These are phyloP conservation scores for Oenanthe sinensis DNA, from an alignment of 129 eudicot species.

Conservation along the genomic window DNA sequence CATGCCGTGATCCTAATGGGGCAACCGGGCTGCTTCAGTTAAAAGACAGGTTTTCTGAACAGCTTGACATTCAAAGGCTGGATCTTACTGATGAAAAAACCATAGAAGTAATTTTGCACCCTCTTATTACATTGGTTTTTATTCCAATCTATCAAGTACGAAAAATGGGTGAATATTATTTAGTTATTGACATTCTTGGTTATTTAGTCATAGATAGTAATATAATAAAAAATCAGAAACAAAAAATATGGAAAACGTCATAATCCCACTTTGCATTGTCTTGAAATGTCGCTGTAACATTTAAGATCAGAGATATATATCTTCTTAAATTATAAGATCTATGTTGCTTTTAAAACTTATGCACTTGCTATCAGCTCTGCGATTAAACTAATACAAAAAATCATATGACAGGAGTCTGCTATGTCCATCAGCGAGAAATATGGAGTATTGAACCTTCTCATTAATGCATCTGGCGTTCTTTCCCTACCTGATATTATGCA, in stretches of 20 bases:
- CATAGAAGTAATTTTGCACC: constrained; percentile 50
- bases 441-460: constrained; percentile 71
- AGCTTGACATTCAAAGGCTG: constrained; percentile 58
- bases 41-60: constrained; percentile 52
- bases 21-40: constrained; percentile 64
- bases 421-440: constrained; percentile 49
- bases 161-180: background rate
- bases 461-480: constrained; percentile 86
- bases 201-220: background rate
- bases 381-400: background rate
- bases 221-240: background rate
- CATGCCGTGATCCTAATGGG: constrained; percentile 73
- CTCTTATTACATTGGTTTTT: constrained; percentile 15
- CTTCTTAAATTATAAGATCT: background rate
- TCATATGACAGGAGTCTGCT: constrained; percentile 55
- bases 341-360: background rate
- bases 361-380: background rate
- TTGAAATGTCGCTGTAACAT: background rate
- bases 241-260: background rate
- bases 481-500: constrained; percentile 71
- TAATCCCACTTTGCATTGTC: background rate
- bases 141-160: background rate
- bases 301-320: background rate
- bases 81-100: constrained; percentile 83
- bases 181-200: background rate